phyloP scores from a whole-genome alignment of 1,284 basidiomycete species.

The Ganoderma resinaceum region DNA sequence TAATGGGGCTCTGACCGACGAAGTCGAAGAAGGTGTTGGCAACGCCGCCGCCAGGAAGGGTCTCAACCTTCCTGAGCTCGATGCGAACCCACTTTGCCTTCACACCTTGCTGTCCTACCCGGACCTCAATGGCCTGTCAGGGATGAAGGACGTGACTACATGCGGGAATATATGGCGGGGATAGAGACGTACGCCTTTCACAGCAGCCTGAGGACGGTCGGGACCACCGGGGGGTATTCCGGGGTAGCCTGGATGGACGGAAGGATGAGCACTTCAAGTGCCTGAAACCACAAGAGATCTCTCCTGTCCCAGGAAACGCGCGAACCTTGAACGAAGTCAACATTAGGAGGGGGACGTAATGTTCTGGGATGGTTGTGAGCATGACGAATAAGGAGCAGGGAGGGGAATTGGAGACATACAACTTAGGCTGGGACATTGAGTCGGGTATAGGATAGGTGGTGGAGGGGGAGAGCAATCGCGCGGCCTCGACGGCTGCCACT shows the following conservation, averaged over 20 bases:
- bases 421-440: constrained; percentile 36
- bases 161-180: not conserved
- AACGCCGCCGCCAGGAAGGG: constrained; percentile 72
- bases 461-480: constrained; percentile 10
- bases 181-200: constrained; percentile 76
- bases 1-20: constrained; percentile 75
- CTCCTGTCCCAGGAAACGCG: constrained; percentile 12
- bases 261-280: constrained; percentile 16
- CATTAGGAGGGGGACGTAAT: constrained; percentile 80
- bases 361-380: constrained; percentile 50
- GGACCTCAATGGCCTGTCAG: constrained; percentile 80
- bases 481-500: constrained; percentile 5
- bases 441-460: constrained; percentile 29
- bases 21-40: constrained; percentile 75
- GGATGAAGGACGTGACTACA: not conserved
- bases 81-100: constrained; percentile 92
- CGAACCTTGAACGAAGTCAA: constrained; percentile 82
- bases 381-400: not conserved
- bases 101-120: constrained; percentile 73
- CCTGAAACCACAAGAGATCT: constrained; percentile 15
- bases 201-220: constrained; percentile 78
- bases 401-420: constrained; percentile 17
- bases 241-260: constrained; percentile 66
- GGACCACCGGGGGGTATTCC: constrained; percentile 77
- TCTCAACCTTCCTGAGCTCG: constrained; percentile 88